Evolutionary conservation across 75 land plant genomes (phyloP).

Genomic region (Adiantum capillusveneris): DNA sequence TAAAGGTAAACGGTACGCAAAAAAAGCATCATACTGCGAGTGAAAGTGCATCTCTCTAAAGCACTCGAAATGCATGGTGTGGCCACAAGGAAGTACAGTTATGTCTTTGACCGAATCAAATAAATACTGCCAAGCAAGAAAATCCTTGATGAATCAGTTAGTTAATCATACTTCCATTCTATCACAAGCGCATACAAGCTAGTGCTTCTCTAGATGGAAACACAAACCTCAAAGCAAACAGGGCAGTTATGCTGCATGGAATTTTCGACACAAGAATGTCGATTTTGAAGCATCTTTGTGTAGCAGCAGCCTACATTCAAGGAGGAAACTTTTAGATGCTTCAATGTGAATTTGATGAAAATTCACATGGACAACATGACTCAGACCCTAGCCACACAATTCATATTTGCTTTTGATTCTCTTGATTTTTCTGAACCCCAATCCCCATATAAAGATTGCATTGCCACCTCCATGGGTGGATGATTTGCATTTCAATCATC

Average conservation of each 20-base stretch:
- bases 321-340: no score
- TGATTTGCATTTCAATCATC: no score
- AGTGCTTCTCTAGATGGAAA: neutral
- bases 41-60: slow-evolving; percentile 63
- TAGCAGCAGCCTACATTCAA: slow-evolving; percentile 71
- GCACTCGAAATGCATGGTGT: slow-evolving; percentile 89
- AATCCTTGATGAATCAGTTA: no score
- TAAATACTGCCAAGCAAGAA: slow-evolving; percentile 51
- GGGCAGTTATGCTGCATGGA: slow-evolving; percentile 97
- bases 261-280: slow-evolving; percentile 71
- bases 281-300: slow-evolving; percentile 34
- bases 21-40: slow-evolving; percentile 54
- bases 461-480: no score
- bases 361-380: no score
- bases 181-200: no score
- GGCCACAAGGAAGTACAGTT: slow-evolving; percentile 80
- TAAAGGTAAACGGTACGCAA: no score
- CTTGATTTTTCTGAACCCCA: no score
- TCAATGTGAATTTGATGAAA: neutral
- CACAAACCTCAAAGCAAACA: slow-evolving; percentile 79
- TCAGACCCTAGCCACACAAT: no score
- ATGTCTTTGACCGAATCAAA: slow-evolving; percentile 87
- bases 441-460: no score
- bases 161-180: no score
- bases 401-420: no score